Percentiles rank a stretch among this genome's conserved stretches.
Evolutionary conservation across 129 eudicot species (phyloP).

Genomic region (Flaveria bidentis): DNA sequence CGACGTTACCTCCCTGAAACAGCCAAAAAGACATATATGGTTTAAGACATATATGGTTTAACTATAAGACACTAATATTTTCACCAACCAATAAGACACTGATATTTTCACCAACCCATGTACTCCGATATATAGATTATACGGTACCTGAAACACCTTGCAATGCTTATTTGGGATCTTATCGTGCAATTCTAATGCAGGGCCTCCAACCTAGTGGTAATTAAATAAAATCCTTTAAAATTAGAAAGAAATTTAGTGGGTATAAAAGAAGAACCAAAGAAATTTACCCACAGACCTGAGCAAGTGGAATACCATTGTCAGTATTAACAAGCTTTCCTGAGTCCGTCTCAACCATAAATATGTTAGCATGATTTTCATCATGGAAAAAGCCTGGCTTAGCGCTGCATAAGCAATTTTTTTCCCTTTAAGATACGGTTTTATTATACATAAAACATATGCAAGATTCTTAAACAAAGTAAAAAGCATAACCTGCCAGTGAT

Average conservation of each 20-base stretch:
- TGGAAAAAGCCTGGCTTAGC: slow-evolving; percentile 97
- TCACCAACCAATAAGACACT: slow-evolving; percentile 4
- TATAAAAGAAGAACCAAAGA: background rate
- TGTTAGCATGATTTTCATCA: slow-evolving; percentile 83
- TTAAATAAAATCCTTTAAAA: background rate
- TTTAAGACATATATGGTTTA: background rate
- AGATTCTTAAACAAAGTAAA: slow-evolving; percentile 22
- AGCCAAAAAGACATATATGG: background rate
- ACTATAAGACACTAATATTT: background rate
- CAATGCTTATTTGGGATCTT: slow-evolving; percentile 49
- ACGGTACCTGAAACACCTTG: slow-evolving; percentile 74
- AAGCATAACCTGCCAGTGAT: slow-evolving; percentile 87
- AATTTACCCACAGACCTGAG: slow-evolving; percentile 60
- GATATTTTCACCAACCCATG: background rate
- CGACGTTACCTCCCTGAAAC: slow-evolving; percentile 93
- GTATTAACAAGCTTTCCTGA: slow-evolving; percentile 94
- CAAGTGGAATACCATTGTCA: slow-evolving; percentile 93
- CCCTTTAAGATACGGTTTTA: background rate
- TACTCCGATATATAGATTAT: background rate
- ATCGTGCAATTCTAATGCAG: slow-evolving; percentile 44
- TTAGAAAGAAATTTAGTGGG: background rate
- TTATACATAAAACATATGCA: background rate
- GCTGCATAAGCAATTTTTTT: slow-evolving; percentile 38
- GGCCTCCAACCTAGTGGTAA: slow-evolving; percentile 60
- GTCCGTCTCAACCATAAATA: slow-evolving; percentile 80